These are phyloP conservation scores for Osmanthus fragrans DNA, from an alignment of 257 asterid genomes.

Conservation along the genomic window DNA sequence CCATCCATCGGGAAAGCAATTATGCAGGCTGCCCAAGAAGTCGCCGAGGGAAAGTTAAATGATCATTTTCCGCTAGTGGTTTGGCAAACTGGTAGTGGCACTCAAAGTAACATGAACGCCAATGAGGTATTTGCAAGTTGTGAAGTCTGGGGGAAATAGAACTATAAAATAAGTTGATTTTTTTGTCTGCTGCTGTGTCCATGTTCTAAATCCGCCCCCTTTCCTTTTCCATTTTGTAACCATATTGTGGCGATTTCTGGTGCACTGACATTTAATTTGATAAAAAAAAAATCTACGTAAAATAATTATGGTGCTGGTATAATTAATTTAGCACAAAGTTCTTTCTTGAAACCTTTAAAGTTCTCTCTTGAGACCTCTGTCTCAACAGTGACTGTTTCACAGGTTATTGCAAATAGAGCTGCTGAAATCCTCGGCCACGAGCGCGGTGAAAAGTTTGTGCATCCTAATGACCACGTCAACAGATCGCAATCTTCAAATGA, in stretches of 20 bases:
- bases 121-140: slow-evolving; percentile 66
- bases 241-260: slow-evolving; percentile 3
- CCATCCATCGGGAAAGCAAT: slow-evolving; percentile 89
- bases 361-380: slow-evolving; percentile 7
- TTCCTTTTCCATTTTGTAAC: slow-evolving; percentile 6
- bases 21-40: slow-evolving; percentile 98
- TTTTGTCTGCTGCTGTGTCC: background rate
- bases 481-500: slow-evolving; percentile 98
- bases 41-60: slow-evolving; percentile 88
- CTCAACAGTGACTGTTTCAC: slow-evolving; percentile 14
- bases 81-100: slow-evolving; percentile 99
- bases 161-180: background rate
- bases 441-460: slow-evolving; percentile 88
- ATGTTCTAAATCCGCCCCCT: background rate
- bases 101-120: slow-evolving; percentile 99
- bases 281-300: background rate
- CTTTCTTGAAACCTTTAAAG: slow-evolving; percentile 10
- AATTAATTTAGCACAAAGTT: background rate
- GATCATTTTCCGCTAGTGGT: slow-evolving; percentile 97
- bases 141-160: slow-evolving; percentile 13
- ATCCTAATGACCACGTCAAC: slow-evolving; percentile 97
- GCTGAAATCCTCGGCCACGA: slow-evolving; percentile 93
- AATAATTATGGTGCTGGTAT: background rate
- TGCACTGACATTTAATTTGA: slow-evolving; percentile 5
- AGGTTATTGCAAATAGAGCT: slow-evolving; percentile 99